Percentiles rank a stretch among this genome's conserved stretches.
phyloP scores from a whole-genome alignment of 1,139 yeast species.

The Debaryomyces sp. region DNA sequence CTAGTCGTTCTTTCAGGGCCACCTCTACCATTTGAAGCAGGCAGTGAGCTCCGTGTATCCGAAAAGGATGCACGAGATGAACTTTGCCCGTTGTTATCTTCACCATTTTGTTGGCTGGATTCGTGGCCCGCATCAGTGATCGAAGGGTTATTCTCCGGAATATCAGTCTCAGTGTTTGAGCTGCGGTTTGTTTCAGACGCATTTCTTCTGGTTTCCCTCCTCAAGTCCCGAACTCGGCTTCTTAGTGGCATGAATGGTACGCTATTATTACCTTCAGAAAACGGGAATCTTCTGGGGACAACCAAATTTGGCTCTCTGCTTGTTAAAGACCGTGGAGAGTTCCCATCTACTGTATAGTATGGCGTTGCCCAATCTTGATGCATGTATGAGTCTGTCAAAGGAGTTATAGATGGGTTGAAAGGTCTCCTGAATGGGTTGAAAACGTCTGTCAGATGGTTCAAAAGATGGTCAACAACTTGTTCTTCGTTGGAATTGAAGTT shows the following conservation, averaged over 20 bases:
- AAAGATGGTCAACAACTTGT: constrained; percentile 26
- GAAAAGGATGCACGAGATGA: not conserved
- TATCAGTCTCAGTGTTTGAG: constrained; percentile 1
- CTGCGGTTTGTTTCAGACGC: not conserved
- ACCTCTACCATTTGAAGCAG: constrained; percentile 20
- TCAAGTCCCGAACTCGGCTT: constrained; percentile 7
- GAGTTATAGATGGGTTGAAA: constrained; percentile 40
- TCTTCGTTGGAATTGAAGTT: constrained; percentile 21
- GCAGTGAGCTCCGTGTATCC: constrained; percentile 13
- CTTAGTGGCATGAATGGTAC: constrained; percentile 11
- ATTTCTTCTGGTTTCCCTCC: constrained; percentile 10
- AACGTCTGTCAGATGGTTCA: constrained; percentile 38
- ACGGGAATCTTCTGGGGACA: constrained; percentile 37
- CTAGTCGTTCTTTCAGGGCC: constrained; percentile 37
- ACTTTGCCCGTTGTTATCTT: not conserved
- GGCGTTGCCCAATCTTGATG: constrained; percentile 43
- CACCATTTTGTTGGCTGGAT: not conserved
- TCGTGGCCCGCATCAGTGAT: not conserved
- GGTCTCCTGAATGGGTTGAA: constrained; percentile 44
- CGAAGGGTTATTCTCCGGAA: not conserved
- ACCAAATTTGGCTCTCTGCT: constrained; percentile 30
- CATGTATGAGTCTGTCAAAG: constrained; percentile 44
- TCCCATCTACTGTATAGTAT: constrained; percentile 9
- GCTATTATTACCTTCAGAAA: constrained; percentile 22
- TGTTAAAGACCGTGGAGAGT: constrained; percentile 10